phyloP scores from a whole-genome alignment of 345 rosid genomes.

The Euclidium syriacum region DNA sequence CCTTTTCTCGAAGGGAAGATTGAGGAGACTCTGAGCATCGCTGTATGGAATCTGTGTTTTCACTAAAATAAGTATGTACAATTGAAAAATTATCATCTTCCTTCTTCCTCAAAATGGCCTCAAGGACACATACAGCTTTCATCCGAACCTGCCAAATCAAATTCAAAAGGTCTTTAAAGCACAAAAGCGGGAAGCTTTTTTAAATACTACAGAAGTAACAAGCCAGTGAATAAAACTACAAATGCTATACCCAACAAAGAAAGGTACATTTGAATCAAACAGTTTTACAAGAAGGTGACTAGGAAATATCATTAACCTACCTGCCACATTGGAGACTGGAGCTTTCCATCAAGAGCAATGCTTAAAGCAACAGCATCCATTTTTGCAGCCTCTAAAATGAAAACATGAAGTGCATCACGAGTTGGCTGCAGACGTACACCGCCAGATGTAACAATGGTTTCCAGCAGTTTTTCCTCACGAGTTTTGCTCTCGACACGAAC shows the following conservation, averaged over 20 bases:
- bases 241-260: not conserved
- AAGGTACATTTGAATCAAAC: not conserved
- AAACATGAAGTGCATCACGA: slow-evolving; percentile 80
- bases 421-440: slow-evolving; percentile 97
- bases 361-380: slow-evolving; percentile 69
- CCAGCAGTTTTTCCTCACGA: slow-evolving; percentile 83
- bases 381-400: slow-evolving; percentile 83
- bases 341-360: slow-evolving; percentile 79
- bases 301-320: slow-evolving; percentile 32
- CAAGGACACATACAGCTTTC: slow-evolving; percentile 93
- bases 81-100: slow-evolving; percentile 62
- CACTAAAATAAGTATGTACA: slow-evolving; percentile 65
- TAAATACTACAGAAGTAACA: not conserved
- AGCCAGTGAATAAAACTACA: not conserved
- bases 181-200: not conserved
- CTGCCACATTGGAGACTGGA: slow-evolving; percentile 93
- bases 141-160: slow-evolving; percentile 62
- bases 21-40: slow-evolving; percentile 86
- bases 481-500: slow-evolving; percentile 55
- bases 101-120: slow-evolving; percentile 75
- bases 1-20: slow-evolving; percentile 81
- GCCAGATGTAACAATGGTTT: slow-evolving; percentile 87
- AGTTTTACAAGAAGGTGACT: not conserved
- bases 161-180: not conserved
- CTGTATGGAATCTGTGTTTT: slow-evolving; percentile 57